These are phyloP conservation scores for Claviceps paspali DNA, from an alignment of 2,329 filamentous ascomycete genomes.

Conservation along the genomic window DNA sequence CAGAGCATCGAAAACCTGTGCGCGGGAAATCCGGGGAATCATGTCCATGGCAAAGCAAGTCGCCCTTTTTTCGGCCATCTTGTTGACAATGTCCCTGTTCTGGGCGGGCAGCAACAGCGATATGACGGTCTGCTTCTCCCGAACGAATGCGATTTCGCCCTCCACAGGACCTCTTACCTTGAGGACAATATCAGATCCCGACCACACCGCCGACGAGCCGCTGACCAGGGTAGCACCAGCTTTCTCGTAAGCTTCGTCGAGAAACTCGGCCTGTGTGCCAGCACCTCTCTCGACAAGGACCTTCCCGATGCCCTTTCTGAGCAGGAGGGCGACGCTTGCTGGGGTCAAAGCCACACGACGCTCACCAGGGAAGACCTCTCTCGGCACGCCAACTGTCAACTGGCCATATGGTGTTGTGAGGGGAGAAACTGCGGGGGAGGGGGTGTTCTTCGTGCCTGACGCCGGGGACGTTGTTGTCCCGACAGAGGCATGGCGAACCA, in stretches of 20 bases:
- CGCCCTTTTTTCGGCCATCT: constrained; percentile 52
- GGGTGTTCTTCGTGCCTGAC: constrained; percentile 14
- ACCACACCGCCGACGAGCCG: constrained; percentile 51
- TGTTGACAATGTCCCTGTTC: constrained; percentile 61
- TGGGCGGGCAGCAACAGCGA: constrained; percentile 74
- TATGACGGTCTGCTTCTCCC: constrained; percentile 57
- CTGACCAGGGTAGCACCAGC: constrained; percentile 69
- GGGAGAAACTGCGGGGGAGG: constrained; percentile 25
- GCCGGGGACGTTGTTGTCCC: constrained; percentile 11
- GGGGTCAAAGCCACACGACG: constrained; percentile 74
- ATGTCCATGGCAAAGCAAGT: constrained; percentile 86
- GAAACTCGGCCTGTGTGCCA: constrained; percentile 63
- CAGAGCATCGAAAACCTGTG: constrained; percentile 76
- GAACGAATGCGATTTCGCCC: constrained; percentile 53
- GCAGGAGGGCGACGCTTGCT: constrained; percentile 63
- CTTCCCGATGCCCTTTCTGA: constrained; percentile 71
- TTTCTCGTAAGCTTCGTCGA: constrained; percentile 59
- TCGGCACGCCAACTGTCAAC: constrained; percentile 64
- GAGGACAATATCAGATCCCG: constrained; percentile 60
- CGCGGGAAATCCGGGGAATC: constrained; percentile 78
- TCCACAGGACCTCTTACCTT: constrained; percentile 67
- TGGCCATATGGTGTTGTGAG: constrained; percentile 49
- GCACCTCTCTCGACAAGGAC: constrained; percentile 70
- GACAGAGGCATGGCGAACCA: constrained; percentile 25
- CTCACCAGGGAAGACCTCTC: constrained; percentile 65